Base-by-base conservation (phyloP, 2,329 filamentous ascomycete species). In the Tolypocladium cylindrosporum region DNA sequence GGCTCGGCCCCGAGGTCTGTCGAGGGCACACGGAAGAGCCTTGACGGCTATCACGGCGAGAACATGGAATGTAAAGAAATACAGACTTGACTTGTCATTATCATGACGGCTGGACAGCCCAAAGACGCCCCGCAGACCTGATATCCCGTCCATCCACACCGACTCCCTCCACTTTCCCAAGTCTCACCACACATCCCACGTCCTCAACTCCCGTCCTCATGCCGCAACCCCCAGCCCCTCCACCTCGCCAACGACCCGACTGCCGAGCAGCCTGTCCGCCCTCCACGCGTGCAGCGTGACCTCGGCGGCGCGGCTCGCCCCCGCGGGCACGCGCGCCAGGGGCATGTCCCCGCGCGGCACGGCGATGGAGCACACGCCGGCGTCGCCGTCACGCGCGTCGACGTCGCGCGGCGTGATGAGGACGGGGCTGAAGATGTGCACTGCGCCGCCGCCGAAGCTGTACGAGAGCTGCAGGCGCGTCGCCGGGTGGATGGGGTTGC, bases 391-490 rank as follows among this genome's bases (percentile, higher is more conserved):
- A 16, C 19, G 14, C 5, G 31, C 45, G 14, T 48, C 45, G 6
- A 61, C 40, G 16, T 60, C 61, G 6, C 56, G 50, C 37, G 60
- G 57, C 7, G 39, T 45, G 24, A 54, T 54, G 21, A 42, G 5
- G 24, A 19, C 39, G 16, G 11, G 13, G 53, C 39, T 40, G 58
- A 57, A 53, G 13, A 57, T 31, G 9, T 61, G 55, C 21, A 51
- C 21, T n/a, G 39, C 50, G 14, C 27, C 39, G 36, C 45, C 39
- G 16, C 58, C 59, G 36, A 62, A 53, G 31, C 55, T 45, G 54
- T 57, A 59, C 27, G 58, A 61, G 10, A 61, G 56, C 53, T 55
- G 60, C 11, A 60, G 61, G 36, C 54, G 51, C 36, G 60, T 61
- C 40, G 57, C 58, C 16, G 59, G 58, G 40, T 45, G 51, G 31